Base-by-base conservation (phyloP, 805 yeast species). In the Candida parachauliodes region DNA sequence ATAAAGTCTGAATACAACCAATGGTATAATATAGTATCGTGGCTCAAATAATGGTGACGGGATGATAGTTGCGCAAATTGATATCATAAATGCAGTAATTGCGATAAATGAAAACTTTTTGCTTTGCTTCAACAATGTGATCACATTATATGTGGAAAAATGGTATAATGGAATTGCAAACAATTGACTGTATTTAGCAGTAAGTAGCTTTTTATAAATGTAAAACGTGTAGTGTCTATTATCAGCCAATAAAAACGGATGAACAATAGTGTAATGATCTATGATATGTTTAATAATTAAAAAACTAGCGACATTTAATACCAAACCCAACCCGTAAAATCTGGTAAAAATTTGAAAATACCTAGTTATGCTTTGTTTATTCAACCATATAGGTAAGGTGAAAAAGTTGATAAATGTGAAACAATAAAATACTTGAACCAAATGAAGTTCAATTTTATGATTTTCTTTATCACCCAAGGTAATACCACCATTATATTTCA, bases 11-110 rank as follows among this genome's bases (percentile, higher is more conserved):
- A 89, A 88, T 27, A 88, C 58, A 9, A 84, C 55, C 53, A 76
- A 79, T 3, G 98, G 97, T 4, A 88, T 50, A 34, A 91, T 85
- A 57, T 83, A 93, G 57, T 93, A 93, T 41, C 98, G 75, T 34
- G 97, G 96, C 59, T 93, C 98, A 52, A 93, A 81, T 46, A 93
- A 67, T 4, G 98, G 98, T 0, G 96, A 81, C 15, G 98, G 96
- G 0, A 84, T 75, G 15, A 93, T 67, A 0, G 93, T 83, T 5
- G 77, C 56, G 1, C 70, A 49, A 0, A 77, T 66, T 29, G 88
- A 81, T 0, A 60, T 57, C 2, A 78, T 37, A 42, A 71, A 79
- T 0, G 79, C 73, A 4, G 76, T 36, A 28, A 74, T 68, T n/a
- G 81, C 55, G 4, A 70, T 48, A 2, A 60, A 49, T 2, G 57